Base-by-base conservation (phyloP, 2,329 filamentous ascomycete species). In the Tothia fuscella region DNA sequence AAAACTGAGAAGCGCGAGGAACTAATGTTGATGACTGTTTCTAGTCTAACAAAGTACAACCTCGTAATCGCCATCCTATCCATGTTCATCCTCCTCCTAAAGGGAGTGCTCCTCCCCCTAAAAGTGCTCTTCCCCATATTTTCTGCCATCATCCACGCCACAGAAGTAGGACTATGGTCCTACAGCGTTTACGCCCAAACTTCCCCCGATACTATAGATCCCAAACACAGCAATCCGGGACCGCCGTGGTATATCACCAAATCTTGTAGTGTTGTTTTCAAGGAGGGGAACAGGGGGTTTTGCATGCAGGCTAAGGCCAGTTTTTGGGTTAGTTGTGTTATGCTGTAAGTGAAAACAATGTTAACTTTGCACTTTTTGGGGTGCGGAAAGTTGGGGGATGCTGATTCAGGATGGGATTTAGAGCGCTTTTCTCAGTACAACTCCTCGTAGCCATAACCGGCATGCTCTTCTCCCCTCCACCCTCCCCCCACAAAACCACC, bases 181-280 rank as follows among this genome's bases (percentile, higher is more conserved):
- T 70, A 76, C 51, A 80, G 76, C 59, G 62, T 80, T 45, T 77
- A 78, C 57, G 78, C 80, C 37, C 82, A 88, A 58, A 76, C 80
- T 41, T 78, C 79, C 9, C 78, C 80, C 22, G 83, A 89, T 61
- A 74, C 79, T 53, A 74, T 73, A 49, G 82, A 89, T 58, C 61
- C 73, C 5, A 58, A 66, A 32, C 71, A 78, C 51, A 72, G 71
- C 4, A 77, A 78, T 51, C 66, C 68, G 20, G 68, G 75, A 20
- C 72, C 72, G 14, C 73, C 81, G 5, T 89, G 83, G 83, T 88
- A 87, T 57, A 74, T 88, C 50, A 71, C 72, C 41, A 76, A 81
- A 57, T 75, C 73, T 47, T 89, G 83, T 62, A 65, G 60, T 41
- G 67, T 80, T 28, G 77, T 78, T 2, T 65, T 64, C 41, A 64